A percentile compares a stretch with the other conserved stretches of the same genome.
phyloP scores from a whole-genome alignment of 2,329 filamentous ascomycete species.

The Pyrenophora graminea region DNA sequence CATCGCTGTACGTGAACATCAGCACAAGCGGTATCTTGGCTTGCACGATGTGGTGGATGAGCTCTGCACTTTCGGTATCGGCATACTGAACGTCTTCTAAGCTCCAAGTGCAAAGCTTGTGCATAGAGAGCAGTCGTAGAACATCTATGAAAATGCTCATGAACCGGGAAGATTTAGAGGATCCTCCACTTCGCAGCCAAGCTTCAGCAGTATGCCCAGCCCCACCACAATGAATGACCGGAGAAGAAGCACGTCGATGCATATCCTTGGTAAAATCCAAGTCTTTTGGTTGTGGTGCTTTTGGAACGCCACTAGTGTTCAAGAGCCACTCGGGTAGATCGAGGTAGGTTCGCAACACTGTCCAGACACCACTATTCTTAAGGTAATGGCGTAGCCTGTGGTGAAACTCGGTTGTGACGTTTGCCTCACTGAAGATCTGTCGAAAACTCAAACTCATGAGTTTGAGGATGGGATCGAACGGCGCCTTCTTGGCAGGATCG shows the following conservation, averaged over 20 bases:
- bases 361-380: constrained; percentile 59
- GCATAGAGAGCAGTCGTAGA: constrained; percentile 75
- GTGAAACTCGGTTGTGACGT: constrained; percentile 65
- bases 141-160: constrained; percentile 90
- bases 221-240: constrained; percentile 44
- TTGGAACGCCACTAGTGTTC: constrained; percentile 26
- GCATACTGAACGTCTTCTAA: constrained; percentile 90
- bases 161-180: constrained; percentile 66
- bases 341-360: constrained; percentile 60
- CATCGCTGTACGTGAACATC: constrained; percentile 62
- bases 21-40: constrained; percentile 76
- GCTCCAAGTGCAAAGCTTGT: constrained; percentile 86
- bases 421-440: constrained; percentile 68
- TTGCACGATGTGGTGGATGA: constrained; percentile 79
- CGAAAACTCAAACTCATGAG: constrained; percentile 65
- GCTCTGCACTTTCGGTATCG: constrained; percentile 82
- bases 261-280: constrained; percentile 18
- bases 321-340: constrained; percentile 69
- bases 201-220: constrained; percentile 48
- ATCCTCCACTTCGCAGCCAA: constrained; percentile 52
- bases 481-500: constrained; percentile 61
- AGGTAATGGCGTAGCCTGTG: constrained; percentile 60
- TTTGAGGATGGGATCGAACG: constrained; percentile 65
- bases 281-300: constrained; percentile 34
- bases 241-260: constrained; percentile 37